Base-by-base conservation (phyloP, 148 eudicot species). In the Agrostemma githago region DNA sequence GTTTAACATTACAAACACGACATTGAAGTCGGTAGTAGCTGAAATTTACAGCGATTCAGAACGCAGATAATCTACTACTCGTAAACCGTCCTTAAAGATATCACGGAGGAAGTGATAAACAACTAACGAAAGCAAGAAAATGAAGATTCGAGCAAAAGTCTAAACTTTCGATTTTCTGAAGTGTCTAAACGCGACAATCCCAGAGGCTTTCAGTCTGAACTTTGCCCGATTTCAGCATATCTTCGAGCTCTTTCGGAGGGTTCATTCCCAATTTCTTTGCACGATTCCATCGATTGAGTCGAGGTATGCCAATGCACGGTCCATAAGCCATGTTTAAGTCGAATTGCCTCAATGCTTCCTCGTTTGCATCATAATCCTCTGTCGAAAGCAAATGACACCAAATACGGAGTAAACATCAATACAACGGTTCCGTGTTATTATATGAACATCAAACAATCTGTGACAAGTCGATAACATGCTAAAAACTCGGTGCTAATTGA, bases 261-360 rank as follows among this genome's bases (percentile, higher is more conserved):
- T 82, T 82, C 76, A 89, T 20, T 53, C 94, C 94, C 44, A 84
- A 51, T 6, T 74, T 70, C 5, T 60, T 58, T 0, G 94, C 94
- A 58, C 94, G 91, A 60, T 79, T 85, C 91, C 91, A 89, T 0
- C 94, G 85, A 40, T 77, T 89, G 44, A 88, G 78, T 63, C 94
- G 73, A 67, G 44, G 81, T 86, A 88, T 84, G 72, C 94, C 94
- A 41, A 84, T 64, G 82, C 91, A 88, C 3, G 94, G 94, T 70
- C 94, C 94, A 44, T 87, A 90, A 4, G 78, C 84, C 89, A 90
- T 85, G 71, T 88, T 90, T 86, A 86, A 82, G 83, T 90, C 96
- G 44, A 90, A 90, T 71, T 88, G 90, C 87, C 90, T 88, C 81
- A 90, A 63, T 70, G 84, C 72, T 73, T 83, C 88, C 86, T 86